A percentile compares a stretch with the other conserved stretches of the same genome.
These are phyloP conservation scores for Sorghum bicolor DNA, from an alignment of 176 grass and related monocot genomes.

Conservation along the genomic window Sorghum_bicolor_NCBIv3 NC_012879.2:1525001-1525500, in stretches of 20 bases:
- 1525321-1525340: background rate
- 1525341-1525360: background rate
- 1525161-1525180: constrained; percentile 68
- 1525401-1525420: constrained; percentile 24
- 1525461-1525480: constrained; percentile 32
- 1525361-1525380: constrained; percentile 35
- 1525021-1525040: constrained; percentile 57
- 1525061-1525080: constrained; percentile 38
- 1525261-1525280: constrained; percentile 1
- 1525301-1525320: background rate
- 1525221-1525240: constrained; percentile 12
- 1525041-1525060: constrained; percentile 1
- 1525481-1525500: constrained; percentile 46
- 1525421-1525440: constrained; percentile 35
- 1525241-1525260: constrained; percentile 14
- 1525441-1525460: background rate
- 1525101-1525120: constrained; percentile 55
- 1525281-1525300: background rate
- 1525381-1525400: background rate
- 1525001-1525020: constrained; percentile 49
- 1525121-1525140: constrained; percentile 58
- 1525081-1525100: background rate
- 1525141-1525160: constrained; percentile 43
- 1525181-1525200: constrained; percentile 75
- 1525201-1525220: constrained; percentile 17